Base-by-base conservation (phyloP, 2,329 filamentous ascomycete species). In the Capronia epimyces region DNA sequence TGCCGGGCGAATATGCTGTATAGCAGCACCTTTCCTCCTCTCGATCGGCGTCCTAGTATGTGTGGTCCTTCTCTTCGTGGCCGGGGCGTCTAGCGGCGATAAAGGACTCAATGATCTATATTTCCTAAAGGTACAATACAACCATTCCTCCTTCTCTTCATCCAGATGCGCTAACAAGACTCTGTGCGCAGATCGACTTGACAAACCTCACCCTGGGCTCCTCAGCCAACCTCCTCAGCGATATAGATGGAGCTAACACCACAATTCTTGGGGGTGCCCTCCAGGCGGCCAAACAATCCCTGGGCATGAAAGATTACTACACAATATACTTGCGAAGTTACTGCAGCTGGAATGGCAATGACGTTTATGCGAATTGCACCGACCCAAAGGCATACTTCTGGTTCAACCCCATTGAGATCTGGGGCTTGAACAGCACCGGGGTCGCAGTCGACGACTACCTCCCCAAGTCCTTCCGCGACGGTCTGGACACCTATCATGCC, bases 251-350 rank as follows among this genome's bases (percentile, higher is more conserved):
- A 55, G 63, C 66, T 49, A 62, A 72, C 3, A 66, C 76, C 21
- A 57, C 58, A 12, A 45, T 60, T 15, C 50, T 64, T 22, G 58
- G 60, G 18, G 56, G 64, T 10, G 65, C 67, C 21, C 62, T 75
- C 16, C 44, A 66, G 29, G 56, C 67, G 5, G 65, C 71, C 7
- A 60, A 72, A 53, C 53, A 65, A 13, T 58, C 67, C 37, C 75
- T 87, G 37, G 75, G 79, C 48, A 78, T 95, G 52, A 80, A 78
- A 63, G 82, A 91, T 65, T 76, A 82, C 64, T 97, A 96, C 78
- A 79, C 86, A 55, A 76, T 97, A 65, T 81, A 80, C 65, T 77
- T 97, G 31, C 95, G 88, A 86, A 86, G 86, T 66, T 95, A 89
- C 78, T 97, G 93, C 79, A 73, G 75, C 50, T 81, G 78, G 46